These are phyloP conservation scores for Blastobotrys persicus DNA, from an alignment of 1,139 yeast species.

Conservation along the genomic window DNA sequence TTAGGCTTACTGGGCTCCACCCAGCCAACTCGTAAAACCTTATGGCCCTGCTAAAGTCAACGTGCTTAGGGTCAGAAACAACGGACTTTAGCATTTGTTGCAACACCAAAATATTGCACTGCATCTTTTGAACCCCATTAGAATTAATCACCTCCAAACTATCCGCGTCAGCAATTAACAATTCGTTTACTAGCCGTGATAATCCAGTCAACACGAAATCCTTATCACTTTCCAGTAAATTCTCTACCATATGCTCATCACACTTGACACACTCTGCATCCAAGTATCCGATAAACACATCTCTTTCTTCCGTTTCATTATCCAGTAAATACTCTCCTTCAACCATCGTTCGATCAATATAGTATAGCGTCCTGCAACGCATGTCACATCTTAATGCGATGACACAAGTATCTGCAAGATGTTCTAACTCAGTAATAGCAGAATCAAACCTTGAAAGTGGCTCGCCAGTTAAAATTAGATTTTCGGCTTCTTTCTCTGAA, in stretches of 20 bases:
- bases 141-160: conserved; percentile 55
- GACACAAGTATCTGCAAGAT: conserved; percentile 49
- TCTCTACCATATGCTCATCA: conserved; percentile 42
- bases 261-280: conserved; percentile 57
- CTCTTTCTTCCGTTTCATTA: conserved; percentile 63
- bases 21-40: conserved; percentile 57
- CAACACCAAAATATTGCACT: conserved; percentile 65
- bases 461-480: conserved; percentile 36
- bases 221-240: conserved; percentile 33
- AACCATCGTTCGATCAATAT: conserved; percentile 48
- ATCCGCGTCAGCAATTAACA: conserved; percentile 60
- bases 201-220: conserved; percentile 48
- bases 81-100: conserved; percentile 75
- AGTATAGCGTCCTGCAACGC: conserved; percentile 59
- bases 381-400: conserved; percentile 64
- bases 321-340: conserved; percentile 42
- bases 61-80: conserved; percentile 54
- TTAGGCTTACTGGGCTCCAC: conserved; percentile 26
- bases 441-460: conserved; percentile 49
- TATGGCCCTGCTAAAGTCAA: conserved; percentile 57
- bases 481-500: conserved; percentile 19
- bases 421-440: conserved; percentile 46
- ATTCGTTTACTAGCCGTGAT: conserved; percentile 53
- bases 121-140: conserved; percentile 65
- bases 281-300: conserved; percentile 55